These are phyloP conservation scores for Penicillium polonicum DNA, from an alignment of 2,329 filamentous ascomycete genomes.

Conservation along the genomic window DNA sequence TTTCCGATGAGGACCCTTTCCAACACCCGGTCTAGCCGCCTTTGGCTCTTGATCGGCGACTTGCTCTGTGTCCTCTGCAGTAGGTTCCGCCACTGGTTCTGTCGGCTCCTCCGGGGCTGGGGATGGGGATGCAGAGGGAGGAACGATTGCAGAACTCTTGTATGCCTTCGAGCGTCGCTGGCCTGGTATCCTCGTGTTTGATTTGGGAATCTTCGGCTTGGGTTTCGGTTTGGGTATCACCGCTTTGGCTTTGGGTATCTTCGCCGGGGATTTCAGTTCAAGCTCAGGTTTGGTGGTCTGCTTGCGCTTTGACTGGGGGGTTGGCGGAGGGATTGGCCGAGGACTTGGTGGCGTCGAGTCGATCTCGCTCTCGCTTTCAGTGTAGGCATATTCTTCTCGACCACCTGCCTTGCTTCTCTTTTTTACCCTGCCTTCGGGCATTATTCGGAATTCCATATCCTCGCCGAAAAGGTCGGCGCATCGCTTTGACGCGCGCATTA, in stretches of 20 bases:
- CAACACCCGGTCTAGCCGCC: conserved; percentile 1
- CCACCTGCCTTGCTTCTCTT: conserved; percentile 10
- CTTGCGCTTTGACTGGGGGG: background rate
- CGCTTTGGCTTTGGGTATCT: background rate
- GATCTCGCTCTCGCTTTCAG: conserved; percentile 30
- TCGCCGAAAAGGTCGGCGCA: conserved; percentile 75
- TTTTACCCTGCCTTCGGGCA: conserved; percentile 46
- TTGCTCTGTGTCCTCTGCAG: background rate
- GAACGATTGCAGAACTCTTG: background rate
- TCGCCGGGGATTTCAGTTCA: background rate
- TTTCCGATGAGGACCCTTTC: conserved; percentile 31
- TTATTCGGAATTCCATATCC: conserved; percentile 62
- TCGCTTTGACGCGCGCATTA: conserved; percentile 69
- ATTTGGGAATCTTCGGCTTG: background rate
- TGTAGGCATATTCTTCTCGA: conserved; percentile 19
- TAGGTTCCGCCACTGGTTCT: background rate
- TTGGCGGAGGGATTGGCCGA: conserved; percentile 5
- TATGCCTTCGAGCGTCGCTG: background rate
- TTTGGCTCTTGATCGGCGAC: background rate
- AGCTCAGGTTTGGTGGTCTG: background rate
- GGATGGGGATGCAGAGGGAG: background rate
- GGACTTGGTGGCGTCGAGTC: conserved; percentile 2
- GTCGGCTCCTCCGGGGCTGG: background rate
- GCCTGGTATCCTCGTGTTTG: conserved; percentile 9
- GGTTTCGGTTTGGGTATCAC: background rate